Percentiles rank a stretch among this genome's conserved stretches.
These are phyloP conservation scores for Actinomucor elegans DNA, from an alignment of 371 early-diverging fungal species.

Conservation along the genomic window DNA sequence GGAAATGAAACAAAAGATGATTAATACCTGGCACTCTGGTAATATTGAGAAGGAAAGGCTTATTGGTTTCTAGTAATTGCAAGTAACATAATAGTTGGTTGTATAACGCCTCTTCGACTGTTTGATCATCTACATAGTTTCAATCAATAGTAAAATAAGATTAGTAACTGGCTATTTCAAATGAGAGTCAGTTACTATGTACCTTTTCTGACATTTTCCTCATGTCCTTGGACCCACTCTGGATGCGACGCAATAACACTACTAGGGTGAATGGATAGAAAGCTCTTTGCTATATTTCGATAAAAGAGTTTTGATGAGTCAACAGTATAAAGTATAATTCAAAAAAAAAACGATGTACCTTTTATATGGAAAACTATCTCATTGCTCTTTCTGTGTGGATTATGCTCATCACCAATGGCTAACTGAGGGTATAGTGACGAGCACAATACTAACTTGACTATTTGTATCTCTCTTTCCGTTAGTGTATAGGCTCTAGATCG, in stretches of 20 bases:
- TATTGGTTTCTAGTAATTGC: slow-evolving; percentile 65
- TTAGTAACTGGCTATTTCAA: no score
- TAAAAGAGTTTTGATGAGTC: no score
- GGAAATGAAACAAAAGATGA: background rate
- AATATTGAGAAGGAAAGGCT: slow-evolving; percentile 65
- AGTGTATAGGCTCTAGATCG: slow-evolving; percentile 39
- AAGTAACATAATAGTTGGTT: slow-evolving; percentile 61
- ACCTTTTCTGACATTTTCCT: slow-evolving; percentile 43
- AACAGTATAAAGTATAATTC: background rate
- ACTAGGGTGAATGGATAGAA: slow-evolving; percentile 64
- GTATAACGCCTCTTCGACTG: slow-evolving; percentile 36
- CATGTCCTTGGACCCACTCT: slow-evolving; percentile 57
- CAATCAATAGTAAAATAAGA: no score
- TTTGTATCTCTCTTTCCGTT: slow-evolving; percentile 37
- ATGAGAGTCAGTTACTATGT: no score
- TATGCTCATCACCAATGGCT: slow-evolving; percentile 67
- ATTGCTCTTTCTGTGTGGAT: slow-evolving; percentile 51
- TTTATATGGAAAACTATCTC: slow-evolving; percentile 59
- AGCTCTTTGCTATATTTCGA: slow-evolving; percentile 34
- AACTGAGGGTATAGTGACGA: slow-evolving; percentile 69
- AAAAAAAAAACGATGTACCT: slow-evolving; percentile 15
- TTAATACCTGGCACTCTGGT: slow-evolving; percentile 55
- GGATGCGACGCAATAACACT: slow-evolving; percentile 60
- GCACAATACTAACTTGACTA: slow-evolving; percentile 62
- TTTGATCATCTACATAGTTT: slow-evolving; percentile 46